These are phyloP conservation scores for Erodium maritimum DNA, from an alignment of 345 rosid species.

Conservation along the genomic window DNA sequence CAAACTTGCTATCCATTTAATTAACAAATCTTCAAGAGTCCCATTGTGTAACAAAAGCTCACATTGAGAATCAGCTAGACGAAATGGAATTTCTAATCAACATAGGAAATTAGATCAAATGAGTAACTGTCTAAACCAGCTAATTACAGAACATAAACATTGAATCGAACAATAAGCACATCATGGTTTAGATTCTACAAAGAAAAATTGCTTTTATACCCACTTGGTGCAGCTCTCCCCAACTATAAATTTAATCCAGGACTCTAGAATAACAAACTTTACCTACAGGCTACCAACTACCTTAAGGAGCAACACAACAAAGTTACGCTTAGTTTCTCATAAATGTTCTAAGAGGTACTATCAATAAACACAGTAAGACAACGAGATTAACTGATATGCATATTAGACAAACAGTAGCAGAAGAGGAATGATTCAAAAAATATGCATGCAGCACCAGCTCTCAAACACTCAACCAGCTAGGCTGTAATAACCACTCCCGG, in stretches of 20 bases:
- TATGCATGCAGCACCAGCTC: too few species aligned
- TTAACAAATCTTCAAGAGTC: too few species aligned
- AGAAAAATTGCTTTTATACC: neutral
- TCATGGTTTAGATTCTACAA: neutral
- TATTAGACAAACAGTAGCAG: neutral
- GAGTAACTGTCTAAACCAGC: neutral
- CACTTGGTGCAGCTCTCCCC: neutral
- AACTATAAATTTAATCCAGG: neutral
- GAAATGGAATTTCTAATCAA: too few species aligned
- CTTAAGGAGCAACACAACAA: neutral
- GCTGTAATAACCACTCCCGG: too few species aligned
- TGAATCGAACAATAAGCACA: neutral
- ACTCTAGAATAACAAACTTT: too few species aligned
- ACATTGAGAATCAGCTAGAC: too few species aligned
- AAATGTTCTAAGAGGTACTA: too few species aligned
- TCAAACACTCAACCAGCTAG: too few species aligned
- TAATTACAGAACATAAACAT: neutral
- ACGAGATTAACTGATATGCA: neutral
- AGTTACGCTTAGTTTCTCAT: neutral
- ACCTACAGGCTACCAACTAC: neutral
- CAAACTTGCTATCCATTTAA: too few species aligned
- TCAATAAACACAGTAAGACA: neutral
- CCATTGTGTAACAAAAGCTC: too few species aligned
- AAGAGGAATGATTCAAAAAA: too few species aligned
- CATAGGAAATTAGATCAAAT: neutral